phyloP scores from a whole-genome alignment of 805 yeast species.

The Candida stauntonica region DNA sequence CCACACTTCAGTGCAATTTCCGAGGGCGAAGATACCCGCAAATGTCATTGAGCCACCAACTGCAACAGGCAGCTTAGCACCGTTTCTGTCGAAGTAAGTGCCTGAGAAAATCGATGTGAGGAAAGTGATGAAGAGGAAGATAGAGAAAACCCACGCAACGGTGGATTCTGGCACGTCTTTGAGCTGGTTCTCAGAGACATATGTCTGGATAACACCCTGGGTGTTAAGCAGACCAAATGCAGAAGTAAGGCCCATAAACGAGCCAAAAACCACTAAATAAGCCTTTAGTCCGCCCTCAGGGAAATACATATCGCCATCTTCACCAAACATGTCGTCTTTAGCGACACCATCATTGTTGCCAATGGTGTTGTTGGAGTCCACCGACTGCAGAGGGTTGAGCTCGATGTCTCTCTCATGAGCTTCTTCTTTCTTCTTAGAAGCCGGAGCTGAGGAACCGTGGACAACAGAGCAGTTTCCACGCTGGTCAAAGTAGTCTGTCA shows the following conservation, averaged over 20 bases:
- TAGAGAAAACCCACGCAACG: conserved; percentile 63
- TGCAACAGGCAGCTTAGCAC: conserved; percentile 40
- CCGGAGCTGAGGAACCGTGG: background rate
- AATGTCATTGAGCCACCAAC: conserved; percentile 39
- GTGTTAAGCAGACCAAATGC: conserved; percentile 55
- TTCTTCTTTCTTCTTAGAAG: conserved; percentile 6
- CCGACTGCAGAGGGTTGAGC: conserved; percentile 2
- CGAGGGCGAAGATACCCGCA: conserved; percentile 49
- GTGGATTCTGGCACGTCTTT: conserved; percentile 39
- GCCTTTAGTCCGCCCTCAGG: conserved; percentile 64
- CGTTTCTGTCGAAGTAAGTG: conserved; percentile 51
- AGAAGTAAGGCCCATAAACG: conserved; percentile 51
- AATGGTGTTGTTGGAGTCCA: conserved; percentile 9
- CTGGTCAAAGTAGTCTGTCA: conserved; percentile 5
- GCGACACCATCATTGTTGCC: conserved; percentile 8
- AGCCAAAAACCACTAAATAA: conserved; percentile 52
- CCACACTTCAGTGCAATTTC: conserved; percentile 45
- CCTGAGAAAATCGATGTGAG: conserved; percentile 50
- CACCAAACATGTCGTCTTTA: conserved; percentile 18
- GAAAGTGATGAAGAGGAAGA: conserved; percentile 46
- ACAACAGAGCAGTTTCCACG: conserved; percentile 1
- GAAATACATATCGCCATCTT: conserved; percentile 29
- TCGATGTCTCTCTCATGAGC: conserved; percentile 8
- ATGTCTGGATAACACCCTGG: conserved; percentile 59
- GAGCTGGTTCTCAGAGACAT: conserved; percentile 53